These are phyloP conservation scores for Blastobotrys robertii DNA, from an alignment of 805 yeast genomes.

Conservation along the genomic window DNA sequence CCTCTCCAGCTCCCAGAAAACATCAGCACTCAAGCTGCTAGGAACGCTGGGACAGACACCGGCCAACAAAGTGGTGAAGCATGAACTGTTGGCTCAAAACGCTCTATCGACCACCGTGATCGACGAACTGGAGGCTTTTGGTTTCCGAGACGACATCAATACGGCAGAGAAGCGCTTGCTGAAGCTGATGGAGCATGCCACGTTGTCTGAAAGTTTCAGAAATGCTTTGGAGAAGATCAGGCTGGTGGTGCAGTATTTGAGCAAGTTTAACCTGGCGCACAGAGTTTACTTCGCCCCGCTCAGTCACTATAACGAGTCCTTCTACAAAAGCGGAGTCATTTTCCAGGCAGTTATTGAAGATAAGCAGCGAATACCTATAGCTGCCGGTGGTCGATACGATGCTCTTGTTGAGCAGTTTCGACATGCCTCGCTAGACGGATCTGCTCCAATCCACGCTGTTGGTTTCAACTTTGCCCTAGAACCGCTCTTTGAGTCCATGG, in stretches of 20 bases:
- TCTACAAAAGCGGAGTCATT: conserved; percentile 76
- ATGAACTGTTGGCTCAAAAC: conserved; percentile 50
- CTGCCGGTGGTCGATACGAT: conserved; percentile 95
- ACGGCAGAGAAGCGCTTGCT: conserved; percentile 52
- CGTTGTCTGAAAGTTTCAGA: conserved; percentile 50
- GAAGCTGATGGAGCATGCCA: conserved; percentile 67
- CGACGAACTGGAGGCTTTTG: conserved; percentile 73
- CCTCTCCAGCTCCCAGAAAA: conserved; percentile 61
- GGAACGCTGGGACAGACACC: conserved; percentile 68
- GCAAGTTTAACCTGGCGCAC: conserved; percentile 49
- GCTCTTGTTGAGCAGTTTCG: conserved; percentile 56
- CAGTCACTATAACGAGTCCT: conserved; percentile 70
- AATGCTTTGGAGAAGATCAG: conserved; percentile 52
- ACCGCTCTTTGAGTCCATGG: conserved; percentile 42
- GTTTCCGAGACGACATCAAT: conserved; percentile 60
- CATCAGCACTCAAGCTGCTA: conserved; percentile 58
- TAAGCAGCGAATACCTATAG: conserved; percentile 36
- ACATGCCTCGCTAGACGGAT: conserved; percentile 36
- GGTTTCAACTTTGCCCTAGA: conserved; percentile 83
- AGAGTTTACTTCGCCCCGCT: conserved; percentile 66
- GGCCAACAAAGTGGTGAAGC: conserved; percentile 48
- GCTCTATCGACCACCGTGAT: conserved; percentile 72
- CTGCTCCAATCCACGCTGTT: conserved; percentile 50
- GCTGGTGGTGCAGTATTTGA: conserved; percentile 45
- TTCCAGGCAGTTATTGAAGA: conserved; percentile 74